Evolutionary conservation across 768 basidiomycete species (phyloP), one percentile per base, ranked within the genome.

Genomic region (Suillus americanus): DNA sequence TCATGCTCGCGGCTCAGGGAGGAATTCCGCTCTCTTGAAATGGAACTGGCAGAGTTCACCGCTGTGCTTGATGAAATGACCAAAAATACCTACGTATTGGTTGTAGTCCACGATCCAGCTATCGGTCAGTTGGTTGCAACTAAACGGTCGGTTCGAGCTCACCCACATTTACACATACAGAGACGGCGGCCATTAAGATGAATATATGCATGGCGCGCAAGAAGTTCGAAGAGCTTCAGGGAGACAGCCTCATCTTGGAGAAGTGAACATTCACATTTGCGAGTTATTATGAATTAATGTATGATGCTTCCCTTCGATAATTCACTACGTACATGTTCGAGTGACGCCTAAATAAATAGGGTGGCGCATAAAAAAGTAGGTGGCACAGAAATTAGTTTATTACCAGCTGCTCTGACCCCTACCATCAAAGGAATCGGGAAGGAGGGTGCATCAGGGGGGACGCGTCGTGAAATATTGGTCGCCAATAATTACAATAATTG

Each of bases 11-110:
- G 89, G 51, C 82, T 93, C 38, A 86, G 90, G 23, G 90, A 92
- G 71, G 94, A 95, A 66, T 96, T 96, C 71, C 85, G 90, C 65
- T 87, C 90, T 6, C 82, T 96, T 35, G 92, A 95, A 78, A 89
- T 97, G 86, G 91, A 94, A 70, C 82, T 93, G 12, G 81, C 86
- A 46, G 89, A 92, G 67, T 96, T 93, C 73, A 94, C 91, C 0
- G 94, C 94, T 5, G 91, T 95, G 37, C 83, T 99, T 28, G 95
- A 97, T 69, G 91, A 94, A 70, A 86, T 98, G 82, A 97, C 97
- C 30, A 84, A 85, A 70, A 97, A 97, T 75, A 97, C 96, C 1
- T 99, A 95, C 70, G 89, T 98, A 57, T 81, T 99, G 72, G 84
- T 97, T 62, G 86, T 99, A 46, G 90, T 93, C 12, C 92, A 95